Base-by-base conservation (phyloP, 108 stramenopile genomes). In the Nitzschia sp. region DNA sequence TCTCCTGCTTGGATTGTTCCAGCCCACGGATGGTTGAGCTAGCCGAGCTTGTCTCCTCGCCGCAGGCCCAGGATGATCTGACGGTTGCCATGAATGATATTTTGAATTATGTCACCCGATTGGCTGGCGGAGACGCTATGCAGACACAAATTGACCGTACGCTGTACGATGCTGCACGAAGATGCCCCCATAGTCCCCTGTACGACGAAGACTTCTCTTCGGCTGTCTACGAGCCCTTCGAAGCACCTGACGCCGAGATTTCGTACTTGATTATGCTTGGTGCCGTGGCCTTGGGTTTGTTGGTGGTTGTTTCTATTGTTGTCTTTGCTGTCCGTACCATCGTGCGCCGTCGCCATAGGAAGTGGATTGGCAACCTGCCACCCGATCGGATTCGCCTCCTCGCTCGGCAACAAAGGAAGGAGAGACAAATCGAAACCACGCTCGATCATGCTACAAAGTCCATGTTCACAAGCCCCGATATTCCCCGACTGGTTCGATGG, bases 1-100 rank as follows among this genome's bases (percentile, higher is more conserved):
- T 89, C 15, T 70, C 73, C 0, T 93, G 92, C 65, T 72, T 85
- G 9, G 58, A 75, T 30, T 93, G 92, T 46, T 79, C 87, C 19
- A 80, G 82, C 25, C 87, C 89, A 54, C 38, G 72, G 11, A 69
- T 90, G 36, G 21, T 66, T 30, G 86, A 90, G 35, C 70, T 90
- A 26, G 58, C 77, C 15, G 62, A 66, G 21, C 61, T 75, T 8
- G 26, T 88, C 26, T 74, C 73, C 22, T 75, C 84, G 0, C 45
- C 63, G 9, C 71, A 82, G 50, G 82, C 73, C 23, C 55, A 76
- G 27, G 79, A 77, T 23, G 89, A 85, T 46, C 65, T 83, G 1
- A 85, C 85, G 2, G 41, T 34, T 27, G 80, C 71, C 5, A 75
- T 75, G 0, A 93, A 93, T 48, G 62, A 45, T 47, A 21, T 90